A percentile compares a stretch with the other conserved stretches of the same genome.
Evolutionary conservation across 2,329 filamentous ascomycete species (phyloP).

Genomic region (Claviceps monticola): DNA sequence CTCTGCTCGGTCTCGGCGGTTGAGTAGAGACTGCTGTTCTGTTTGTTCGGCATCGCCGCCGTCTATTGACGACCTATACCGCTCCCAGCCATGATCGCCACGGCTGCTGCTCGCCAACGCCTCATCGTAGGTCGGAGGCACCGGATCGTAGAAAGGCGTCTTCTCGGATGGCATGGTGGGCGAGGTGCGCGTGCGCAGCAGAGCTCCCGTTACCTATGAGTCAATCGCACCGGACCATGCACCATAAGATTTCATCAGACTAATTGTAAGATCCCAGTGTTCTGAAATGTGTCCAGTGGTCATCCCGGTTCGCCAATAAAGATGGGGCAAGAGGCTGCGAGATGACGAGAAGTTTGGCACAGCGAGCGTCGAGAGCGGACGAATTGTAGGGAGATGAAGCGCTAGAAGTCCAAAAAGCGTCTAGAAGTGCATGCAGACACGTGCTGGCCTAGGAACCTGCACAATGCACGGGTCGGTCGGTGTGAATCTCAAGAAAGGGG

Average conservation of each 20-base stretch:
- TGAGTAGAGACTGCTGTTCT: constrained; percentile 64
- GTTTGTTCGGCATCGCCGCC: constrained; percentile 54
- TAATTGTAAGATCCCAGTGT: background rate
- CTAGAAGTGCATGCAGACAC: no score
- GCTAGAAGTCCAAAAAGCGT: no score
- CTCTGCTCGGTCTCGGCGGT: constrained; percentile 27
- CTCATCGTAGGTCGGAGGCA: constrained; percentile 30
- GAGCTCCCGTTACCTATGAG: background rate
- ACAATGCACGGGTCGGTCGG: background rate
- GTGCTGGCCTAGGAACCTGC: background rate
- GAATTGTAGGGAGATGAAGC: background rate
- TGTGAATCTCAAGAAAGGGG: background rate
- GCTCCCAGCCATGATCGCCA: constrained; percentile 18
- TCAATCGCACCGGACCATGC: background rate
- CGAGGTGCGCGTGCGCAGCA: background rate
- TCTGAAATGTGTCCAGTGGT: background rate
- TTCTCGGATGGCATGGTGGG: constrained; percentile 24
- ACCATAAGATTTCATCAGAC: background rate
- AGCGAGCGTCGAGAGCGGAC: background rate
- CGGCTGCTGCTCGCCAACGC: constrained; percentile 23
- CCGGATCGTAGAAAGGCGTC: constrained; percentile 27
- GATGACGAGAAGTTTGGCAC: background rate
- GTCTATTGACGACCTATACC: constrained; percentile 23
- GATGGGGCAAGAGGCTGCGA: background rate
- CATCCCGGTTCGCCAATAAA: background rate